Evolutionary conservation across 805 yeast species (phyloP).

Genomic region (Barnettozyma salicaria): DNA sequence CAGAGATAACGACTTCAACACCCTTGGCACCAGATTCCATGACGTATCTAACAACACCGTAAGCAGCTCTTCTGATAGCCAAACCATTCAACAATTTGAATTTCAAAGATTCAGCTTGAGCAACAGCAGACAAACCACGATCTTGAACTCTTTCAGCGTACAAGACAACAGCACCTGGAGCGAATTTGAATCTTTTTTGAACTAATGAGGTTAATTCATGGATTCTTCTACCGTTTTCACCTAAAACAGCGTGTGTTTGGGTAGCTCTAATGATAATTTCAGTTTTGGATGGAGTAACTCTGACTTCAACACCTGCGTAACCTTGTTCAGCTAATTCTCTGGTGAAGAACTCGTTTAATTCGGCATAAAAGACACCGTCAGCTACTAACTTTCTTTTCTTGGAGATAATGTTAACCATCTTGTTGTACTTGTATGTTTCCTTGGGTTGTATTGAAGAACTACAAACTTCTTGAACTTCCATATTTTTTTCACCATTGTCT

Average conservation of each 20-base stretch:
- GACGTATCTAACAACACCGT: slow-evolving; percentile 99
- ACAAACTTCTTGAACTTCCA: no score
- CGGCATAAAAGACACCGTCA: slow-evolving; percentile 99
- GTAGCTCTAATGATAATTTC: slow-evolving; percentile 99
- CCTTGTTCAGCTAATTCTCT: slow-evolving; percentile 99
- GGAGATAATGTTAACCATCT: slow-evolving; percentile 53
- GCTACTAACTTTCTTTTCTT: slow-evolving; percentile 99
- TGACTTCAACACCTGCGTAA: slow-evolving; percentile 99
- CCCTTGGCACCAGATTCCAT: slow-evolving; percentile 99
- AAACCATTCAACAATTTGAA: slow-evolving; percentile 97
- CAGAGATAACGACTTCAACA: slow-evolving; percentile 99
- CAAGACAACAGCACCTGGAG: slow-evolving; percentile 87
- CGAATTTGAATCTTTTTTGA: slow-evolving; percentile 97
- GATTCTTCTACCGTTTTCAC: slow-evolving; percentile 99
- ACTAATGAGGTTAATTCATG: slow-evolving; percentile 96
- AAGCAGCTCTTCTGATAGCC: slow-evolving; percentile 99
- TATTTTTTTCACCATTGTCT: slow-evolving; percentile 8
- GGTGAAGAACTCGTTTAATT: slow-evolving; percentile 99
- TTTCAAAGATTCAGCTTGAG: slow-evolving; percentile 98
- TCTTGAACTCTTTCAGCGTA: slow-evolving; percentile 99
- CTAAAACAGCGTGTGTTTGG: slow-evolving; percentile 96
- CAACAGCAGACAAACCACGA: slow-evolving; percentile 99
- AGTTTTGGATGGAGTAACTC: slow-evolving; percentile 96
- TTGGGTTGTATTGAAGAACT: no score
- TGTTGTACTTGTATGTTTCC: slow-evolving; percentile 8